Evolutionary conservation across 2,329 filamentous ascomycete species (phyloP).

Genomic region (Beauveria asiatica): DNA sequence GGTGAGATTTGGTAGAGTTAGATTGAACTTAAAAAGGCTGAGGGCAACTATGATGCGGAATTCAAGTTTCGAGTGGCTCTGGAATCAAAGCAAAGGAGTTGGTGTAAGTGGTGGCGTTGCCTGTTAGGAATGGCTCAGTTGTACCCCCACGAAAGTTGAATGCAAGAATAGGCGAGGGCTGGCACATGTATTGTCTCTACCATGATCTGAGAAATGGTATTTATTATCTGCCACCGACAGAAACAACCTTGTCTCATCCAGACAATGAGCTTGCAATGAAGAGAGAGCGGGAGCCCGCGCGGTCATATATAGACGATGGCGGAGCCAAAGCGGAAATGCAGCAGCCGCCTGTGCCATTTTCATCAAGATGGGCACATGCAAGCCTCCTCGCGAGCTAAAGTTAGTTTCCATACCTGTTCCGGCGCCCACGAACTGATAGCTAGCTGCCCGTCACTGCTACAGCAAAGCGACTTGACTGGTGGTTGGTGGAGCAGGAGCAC

Average conservation of each 20-base stretch:
- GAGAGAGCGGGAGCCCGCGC: neutral
- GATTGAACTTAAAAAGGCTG: neutral
- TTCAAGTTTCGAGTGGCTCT: too few species aligned
- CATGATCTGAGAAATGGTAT: neutral
- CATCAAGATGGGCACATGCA: slow-evolving; percentile 11
- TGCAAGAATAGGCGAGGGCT: neutral
- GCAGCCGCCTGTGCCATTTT: neutral
- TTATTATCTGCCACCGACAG: neutral
- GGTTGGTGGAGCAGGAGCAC: neutral
- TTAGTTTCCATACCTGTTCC: neutral
- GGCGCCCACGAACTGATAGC: neutral
- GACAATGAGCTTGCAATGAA: neutral
- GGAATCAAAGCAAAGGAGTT: too few species aligned
- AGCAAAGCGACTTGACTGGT: too few species aligned
- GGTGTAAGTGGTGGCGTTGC: neutral
- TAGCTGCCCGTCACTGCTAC: too few species aligned
- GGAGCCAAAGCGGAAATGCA: neutral
- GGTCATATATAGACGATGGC: neutral
- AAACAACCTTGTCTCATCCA: neutral
- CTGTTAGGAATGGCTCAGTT: neutral
- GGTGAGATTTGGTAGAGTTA: neutral
- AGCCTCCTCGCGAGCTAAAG: neutral
- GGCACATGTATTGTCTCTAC: neutral
- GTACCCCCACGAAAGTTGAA: neutral
- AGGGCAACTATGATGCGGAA: too few species aligned